These are phyloP conservation scores for Glonium stellatum DNA, from an alignment of 495 filamentous ascomycete species.

Conservation along the genomic window DNA sequence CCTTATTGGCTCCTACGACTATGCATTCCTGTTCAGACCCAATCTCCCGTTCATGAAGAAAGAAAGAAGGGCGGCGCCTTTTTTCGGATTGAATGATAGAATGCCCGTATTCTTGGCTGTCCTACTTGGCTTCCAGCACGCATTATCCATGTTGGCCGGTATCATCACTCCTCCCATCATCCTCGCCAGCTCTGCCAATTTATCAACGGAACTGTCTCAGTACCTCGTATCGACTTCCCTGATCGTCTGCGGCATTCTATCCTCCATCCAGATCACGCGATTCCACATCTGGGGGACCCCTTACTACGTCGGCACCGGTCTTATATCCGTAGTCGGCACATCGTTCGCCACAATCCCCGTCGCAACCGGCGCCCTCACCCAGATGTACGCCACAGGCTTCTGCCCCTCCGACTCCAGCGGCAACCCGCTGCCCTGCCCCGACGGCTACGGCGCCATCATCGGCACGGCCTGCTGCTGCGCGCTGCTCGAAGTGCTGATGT, in stretches of 20 bases:
- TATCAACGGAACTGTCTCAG: conserved; percentile 52
- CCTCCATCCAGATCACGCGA: conserved; percentile 74
- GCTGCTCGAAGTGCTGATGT: conserved; percentile 65
- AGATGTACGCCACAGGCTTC: conserved; percentile 81
- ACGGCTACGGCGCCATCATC: conserved; percentile 77
- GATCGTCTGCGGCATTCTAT: conserved; percentile 77
- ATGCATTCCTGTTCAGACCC: conserved; percentile 68
- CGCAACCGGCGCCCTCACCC: conserved; percentile 63
- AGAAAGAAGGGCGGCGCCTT: conserved; percentile 57
- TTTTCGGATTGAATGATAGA: conserved; percentile 79
- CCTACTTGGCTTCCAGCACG: conserved; percentile 65
- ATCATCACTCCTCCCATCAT: conserved; percentile 78
- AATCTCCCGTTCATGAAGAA: conserved; percentile 78
- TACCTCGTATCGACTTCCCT: conserved; percentile 87
- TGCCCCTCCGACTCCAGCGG: conserved; percentile 61
- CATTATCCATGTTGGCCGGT: conserved; percentile 56
- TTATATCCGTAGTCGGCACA: conserved; percentile 86
- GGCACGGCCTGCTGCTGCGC: conserved; percentile 68
- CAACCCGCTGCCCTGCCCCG: conserved; percentile 66
- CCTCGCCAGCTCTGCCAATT: conserved; percentile 63
- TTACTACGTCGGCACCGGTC: conserved; percentile 80
- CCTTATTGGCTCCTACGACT: conserved; percentile 79
- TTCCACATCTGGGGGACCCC: conserved; percentile 73
- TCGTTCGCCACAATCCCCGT: conserved; percentile 86
- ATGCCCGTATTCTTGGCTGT: conserved; percentile 76